Evolutionary conservation across 176 grass and related monocot species (phyloP).

Genomic region (Themeda triandra): DNA sequence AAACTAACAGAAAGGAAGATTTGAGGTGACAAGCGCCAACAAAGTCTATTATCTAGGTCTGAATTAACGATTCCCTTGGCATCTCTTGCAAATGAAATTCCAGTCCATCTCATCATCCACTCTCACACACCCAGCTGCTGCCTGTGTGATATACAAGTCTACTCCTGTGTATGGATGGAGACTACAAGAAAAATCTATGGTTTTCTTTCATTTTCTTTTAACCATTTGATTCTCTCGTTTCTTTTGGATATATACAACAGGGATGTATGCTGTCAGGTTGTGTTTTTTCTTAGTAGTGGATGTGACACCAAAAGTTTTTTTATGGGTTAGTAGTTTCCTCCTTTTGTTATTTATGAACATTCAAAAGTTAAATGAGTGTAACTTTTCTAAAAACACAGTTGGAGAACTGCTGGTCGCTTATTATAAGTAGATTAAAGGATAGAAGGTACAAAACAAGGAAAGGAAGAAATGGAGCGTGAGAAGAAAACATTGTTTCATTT

Average conservation of each 20-base stretch:
- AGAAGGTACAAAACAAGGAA: neutral
- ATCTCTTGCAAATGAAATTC: slow-evolving; percentile 19
- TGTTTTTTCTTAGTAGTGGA: neutral
- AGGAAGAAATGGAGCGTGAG: neutral
- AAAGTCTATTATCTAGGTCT: slow-evolving; percentile 28
- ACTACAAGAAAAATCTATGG: neutral
- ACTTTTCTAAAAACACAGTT: too few relatives aligned
- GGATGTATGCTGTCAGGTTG: neutral
- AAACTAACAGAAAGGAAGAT: neutral
- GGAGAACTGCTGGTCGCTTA: neutral
- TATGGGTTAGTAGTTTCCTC: neutral
- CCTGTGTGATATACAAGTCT: neutral
- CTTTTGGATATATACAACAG: slow-evolving; percentile 7
- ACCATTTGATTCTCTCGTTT: slow-evolving; percentile 4
- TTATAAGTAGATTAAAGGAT: neutral
- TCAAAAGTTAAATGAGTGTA: too few relatives aligned
- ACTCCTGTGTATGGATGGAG: slow-evolving; percentile 12
- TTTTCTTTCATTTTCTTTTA: neutral
- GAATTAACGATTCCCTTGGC: slow-evolving; percentile 13
- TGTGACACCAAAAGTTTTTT: neutral
- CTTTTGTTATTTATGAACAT: neutral
- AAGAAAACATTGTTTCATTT: neutral
- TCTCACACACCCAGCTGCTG: neutral
- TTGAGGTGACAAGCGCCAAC: slow-evolving; percentile 16
- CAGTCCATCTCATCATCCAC: slow-evolving; percentile 20